phyloP scores from a whole-genome alignment of 2,329 filamentous ascomycete species.

The Aspergillus jensenii region DNA sequence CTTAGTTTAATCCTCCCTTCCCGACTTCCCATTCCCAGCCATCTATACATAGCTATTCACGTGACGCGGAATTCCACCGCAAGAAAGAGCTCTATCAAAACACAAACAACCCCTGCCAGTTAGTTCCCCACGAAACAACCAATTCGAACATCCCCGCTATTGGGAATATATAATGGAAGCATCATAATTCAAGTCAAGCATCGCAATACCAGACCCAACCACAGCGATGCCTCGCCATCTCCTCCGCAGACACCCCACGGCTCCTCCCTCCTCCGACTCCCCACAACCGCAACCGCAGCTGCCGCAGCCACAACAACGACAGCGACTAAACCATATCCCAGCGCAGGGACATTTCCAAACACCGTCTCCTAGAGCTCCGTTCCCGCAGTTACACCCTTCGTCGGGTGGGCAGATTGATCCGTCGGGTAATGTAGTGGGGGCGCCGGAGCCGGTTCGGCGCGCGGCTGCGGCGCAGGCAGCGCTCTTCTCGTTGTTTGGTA shows the following conservation, averaged over 20 bases:
- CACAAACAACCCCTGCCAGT: background rate
- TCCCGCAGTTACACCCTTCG: conserved; percentile 28
- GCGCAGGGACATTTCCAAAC: conserved; percentile 31
- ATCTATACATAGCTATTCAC: conserved; percentile 1
- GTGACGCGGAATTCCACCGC: conserved; percentile 10
- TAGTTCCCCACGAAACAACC: background rate
- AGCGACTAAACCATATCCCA: conserved; percentile 13
- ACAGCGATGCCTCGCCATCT: conserved; percentile 24
- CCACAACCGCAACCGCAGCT: conserved; percentile 14
- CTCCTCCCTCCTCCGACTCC: conserved; percentile 10
- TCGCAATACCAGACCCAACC: background rate
- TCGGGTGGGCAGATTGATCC: conserved; percentile 26
- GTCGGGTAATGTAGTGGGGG: background rate
- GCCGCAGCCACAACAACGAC: conserved; percentile 1
- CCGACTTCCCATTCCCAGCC: background rate
- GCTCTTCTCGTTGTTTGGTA: conserved; percentile 21
- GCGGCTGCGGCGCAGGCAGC: conserved; percentile 23
- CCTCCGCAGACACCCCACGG: conserved; percentile 16
- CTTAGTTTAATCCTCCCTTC: background rate
- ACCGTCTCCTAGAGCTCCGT: conserved; percentile 30
- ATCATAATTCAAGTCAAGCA: background rate
- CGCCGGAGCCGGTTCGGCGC: conserved; percentile 12
- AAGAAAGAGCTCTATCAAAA: conserved; percentile 2
- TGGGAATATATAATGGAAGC: background rate
- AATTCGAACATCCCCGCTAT: background rate